These are phyloP conservation scores for Ustilaginoidea virens DNA, from an alignment of 2,329 filamentous ascomycete genomes.

Conservation along the genomic window DNA sequence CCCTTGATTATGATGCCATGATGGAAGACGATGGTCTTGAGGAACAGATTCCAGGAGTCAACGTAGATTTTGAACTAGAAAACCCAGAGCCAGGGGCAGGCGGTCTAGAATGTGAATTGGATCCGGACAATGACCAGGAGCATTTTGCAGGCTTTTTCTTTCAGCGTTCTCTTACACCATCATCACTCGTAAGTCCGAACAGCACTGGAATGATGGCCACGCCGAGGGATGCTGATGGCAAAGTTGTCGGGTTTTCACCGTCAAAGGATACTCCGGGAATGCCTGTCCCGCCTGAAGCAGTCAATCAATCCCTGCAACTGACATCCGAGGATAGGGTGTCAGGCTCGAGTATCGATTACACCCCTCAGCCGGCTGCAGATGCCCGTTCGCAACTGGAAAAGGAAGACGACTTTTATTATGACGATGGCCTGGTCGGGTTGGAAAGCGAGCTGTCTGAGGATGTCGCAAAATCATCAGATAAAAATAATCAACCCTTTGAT, in stretches of 20 bases:
- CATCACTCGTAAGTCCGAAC: conserved; percentile 33
- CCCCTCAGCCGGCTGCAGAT: no score
- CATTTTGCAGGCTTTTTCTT: conserved; percentile 47
- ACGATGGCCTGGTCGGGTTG: conserved; percentile 42
- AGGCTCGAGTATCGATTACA: conserved; percentile 28
- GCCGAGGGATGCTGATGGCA: conserved; percentile 38
- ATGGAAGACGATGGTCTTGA: conserved; percentile 51
- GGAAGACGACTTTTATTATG: no score
- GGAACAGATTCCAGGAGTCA: conserved; percentile 48
- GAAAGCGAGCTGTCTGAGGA: conserved; percentile 30
- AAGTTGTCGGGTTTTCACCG: conserved; percentile 40
- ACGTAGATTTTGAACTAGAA: conserved; percentile 15
- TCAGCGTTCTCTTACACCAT: conserved; percentile 35
- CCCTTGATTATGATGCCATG: conserved; percentile 46
- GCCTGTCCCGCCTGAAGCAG: no score
- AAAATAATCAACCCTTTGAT: conserved; percentile 46
- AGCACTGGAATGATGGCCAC: conserved; percentile 31
- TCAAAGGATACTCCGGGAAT: conserved; percentile 27
- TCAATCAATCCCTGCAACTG: no score
- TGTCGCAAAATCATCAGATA: conserved; percentile 23
- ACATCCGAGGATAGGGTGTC: conserved; percentile 13
- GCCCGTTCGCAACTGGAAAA: no score
- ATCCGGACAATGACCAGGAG: conserved; percentile 41
- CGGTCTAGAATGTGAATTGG: conserved; percentile 12
- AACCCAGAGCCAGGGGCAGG: background rate